These are phyloP conservation scores for Steccherinum ochraceum DNA, from an alignment of 768 basidiomycete species.

Conservation along the genomic window DNA sequence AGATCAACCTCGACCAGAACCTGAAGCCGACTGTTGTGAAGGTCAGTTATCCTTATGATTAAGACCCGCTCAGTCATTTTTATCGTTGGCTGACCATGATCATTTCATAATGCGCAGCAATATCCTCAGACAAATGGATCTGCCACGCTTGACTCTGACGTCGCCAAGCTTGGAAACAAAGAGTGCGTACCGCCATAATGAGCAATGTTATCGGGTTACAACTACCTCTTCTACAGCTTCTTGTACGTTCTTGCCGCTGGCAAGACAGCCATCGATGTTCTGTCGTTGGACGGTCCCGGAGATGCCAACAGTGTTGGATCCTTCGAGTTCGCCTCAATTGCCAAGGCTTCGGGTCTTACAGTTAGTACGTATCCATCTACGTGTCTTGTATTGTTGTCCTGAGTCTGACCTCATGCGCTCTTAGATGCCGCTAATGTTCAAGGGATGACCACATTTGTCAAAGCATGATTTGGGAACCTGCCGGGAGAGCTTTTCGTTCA, in stretches of 20 bases:
- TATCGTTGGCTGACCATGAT: too few species aligned
- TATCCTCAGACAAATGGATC: conserved; percentile 12
- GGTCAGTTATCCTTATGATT: too few species aligned
- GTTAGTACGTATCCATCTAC: neutral
- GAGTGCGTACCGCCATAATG: conserved; percentile 17
- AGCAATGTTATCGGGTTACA: neutral
- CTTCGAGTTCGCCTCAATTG: conserved; percentile 21
- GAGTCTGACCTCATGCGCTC: neutral
- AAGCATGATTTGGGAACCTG: neutral
- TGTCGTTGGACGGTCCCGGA: conserved; percentile 34
- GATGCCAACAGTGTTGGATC: conserved; percentile 25
- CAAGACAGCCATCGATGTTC: conserved; percentile 32
- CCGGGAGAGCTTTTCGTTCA: too few species aligned
- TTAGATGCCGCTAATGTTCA: neutral
- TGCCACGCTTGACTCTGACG: conserved; percentile 23
- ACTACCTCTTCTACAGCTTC: conserved; percentile 25
- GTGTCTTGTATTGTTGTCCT: neutral
- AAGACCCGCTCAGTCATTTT: too few species aligned
- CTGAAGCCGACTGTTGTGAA: conserved; percentile 38
- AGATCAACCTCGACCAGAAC: conserved; percentile 40
- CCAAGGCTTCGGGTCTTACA: neutral
- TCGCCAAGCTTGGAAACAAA: conserved; percentile 23
- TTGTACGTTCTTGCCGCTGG: conserved; percentile 34
- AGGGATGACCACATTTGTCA: neutral
- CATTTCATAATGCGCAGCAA: too few species aligned